Evolutionary conservation across 305 asterid genomes (phyloP).

Genomic region (Vinca major): DNA sequence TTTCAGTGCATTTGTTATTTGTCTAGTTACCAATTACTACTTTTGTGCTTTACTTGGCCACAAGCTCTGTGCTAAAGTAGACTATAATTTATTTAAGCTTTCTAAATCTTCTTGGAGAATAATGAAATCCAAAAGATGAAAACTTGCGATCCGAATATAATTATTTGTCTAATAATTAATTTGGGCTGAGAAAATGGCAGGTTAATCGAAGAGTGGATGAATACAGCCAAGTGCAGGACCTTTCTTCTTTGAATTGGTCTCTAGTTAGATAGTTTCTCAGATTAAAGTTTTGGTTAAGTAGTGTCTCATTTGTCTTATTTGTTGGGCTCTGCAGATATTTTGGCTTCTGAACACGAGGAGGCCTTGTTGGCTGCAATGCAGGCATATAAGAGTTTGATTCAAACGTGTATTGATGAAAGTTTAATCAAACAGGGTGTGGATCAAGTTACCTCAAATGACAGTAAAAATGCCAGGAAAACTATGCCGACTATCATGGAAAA

Average conservation of each 20-base stretch:
- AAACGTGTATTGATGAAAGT: constrained; percentile 63
- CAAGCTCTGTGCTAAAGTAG: no score
- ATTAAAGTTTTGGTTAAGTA: neutral
- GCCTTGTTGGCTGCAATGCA: constrained; percentile 62
- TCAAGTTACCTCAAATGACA: constrained; percentile 31
- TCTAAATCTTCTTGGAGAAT: neutral
- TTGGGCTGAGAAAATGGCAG: neutral
- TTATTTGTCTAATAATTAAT: neutral
- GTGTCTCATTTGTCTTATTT: constrained; percentile 11
- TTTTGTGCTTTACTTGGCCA: neutral
- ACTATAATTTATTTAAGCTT: neutral
- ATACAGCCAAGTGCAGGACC: neutral
- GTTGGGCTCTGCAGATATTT: constrained; percentile 42
- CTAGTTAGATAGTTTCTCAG: neutral
- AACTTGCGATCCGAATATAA: neutral
- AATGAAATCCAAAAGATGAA: neutral
- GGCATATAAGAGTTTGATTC: constrained; percentile 63
- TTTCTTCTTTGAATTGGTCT: neutral
- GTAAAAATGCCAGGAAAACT: constrained; percentile 37
- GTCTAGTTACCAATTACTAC: neutral
- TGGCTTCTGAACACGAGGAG: constrained; percentile 82
- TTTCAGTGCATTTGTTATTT: neutral
- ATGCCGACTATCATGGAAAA: constrained; percentile 72
- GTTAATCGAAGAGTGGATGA: neutral
- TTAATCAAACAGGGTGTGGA: constrained; percentile 71